These are phyloP conservation scores for Neolecta irregularis DNA, from an alignment of 1,139 yeast genomes.

Conservation along the genomic window DNA sequence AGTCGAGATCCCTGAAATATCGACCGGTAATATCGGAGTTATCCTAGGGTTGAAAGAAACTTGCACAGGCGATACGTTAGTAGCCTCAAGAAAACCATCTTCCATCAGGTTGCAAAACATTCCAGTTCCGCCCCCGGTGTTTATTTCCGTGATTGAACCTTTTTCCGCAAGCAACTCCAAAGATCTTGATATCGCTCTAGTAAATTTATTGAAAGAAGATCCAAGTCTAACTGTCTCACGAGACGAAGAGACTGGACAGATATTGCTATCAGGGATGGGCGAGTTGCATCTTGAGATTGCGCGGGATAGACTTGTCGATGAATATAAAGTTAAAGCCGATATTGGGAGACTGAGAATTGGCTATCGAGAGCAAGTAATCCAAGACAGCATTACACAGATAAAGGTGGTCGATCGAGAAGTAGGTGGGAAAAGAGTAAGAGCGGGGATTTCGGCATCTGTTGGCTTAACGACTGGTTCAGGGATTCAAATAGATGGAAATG, in stretches of 20 bases:
- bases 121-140: constrained; percentile 80
- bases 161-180: constrained; percentile 65
- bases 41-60: constrained; percentile 62
- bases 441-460: too few relatives aligned
- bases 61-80: constrained; percentile 79
- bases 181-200: constrained; percentile 50
- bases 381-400: too few relatives aligned
- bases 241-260: constrained; percentile 85
- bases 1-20: constrained; percentile 45
- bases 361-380: too few relatives aligned
- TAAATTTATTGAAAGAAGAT: constrained; percentile 59
- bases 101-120: constrained; percentile 53
- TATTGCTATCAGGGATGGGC: constrained; percentile 87
- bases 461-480: too few relatives aligned
- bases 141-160: constrained; percentile 75
- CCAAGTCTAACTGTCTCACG: constrained; percentile 69
- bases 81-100: constrained; percentile 27
- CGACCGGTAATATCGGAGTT: constrained; percentile 82
- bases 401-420: too few relatives aligned
- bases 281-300: constrained; percentile 85
- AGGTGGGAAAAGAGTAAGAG: too few relatives aligned
- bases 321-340: constrained; percentile 85
- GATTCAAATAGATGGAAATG: too few relatives aligned
- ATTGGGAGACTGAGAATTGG: constrained; percentile 98
- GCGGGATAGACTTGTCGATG: constrained; percentile 80